These are phyloP conservation scores for Cyclospora cayetanensis DNA, from an alignment of 169 alveolate species.

Conservation along the genomic window DNA sequence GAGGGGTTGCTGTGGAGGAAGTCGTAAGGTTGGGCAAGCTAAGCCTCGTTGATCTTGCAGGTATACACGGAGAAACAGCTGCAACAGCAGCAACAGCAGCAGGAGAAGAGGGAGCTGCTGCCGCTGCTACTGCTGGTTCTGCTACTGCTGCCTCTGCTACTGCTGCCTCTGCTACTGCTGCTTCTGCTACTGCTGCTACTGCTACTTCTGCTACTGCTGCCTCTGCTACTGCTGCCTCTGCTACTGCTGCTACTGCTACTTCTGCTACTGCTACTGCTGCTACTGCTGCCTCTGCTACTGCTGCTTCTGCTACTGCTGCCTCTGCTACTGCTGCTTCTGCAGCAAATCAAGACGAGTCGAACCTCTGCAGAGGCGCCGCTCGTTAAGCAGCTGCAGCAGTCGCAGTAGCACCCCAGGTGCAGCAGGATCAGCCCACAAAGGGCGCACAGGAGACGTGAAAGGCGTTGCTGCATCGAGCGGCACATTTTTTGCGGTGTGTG, in stretches of 20 bases:
- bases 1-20: slow-evolving; percentile 27
- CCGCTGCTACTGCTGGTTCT: not conserved
- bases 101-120: not conserved
- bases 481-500: slow-evolving; percentile 43
- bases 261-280: not conserved
- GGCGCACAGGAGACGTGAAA: not conserved
- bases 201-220: not conserved
- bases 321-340: not conserved
- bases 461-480: too few species aligned
- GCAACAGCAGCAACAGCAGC: not conserved
- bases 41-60: slow-evolving; percentile 94
- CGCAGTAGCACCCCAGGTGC: not conserved
- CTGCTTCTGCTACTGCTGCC: not conserved
- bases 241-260: not conserved
- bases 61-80: slow-evolving; percentile 80
- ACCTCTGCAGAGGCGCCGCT: not conserved
- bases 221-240: not conserved
- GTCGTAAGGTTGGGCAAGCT: slow-evolving; percentile 85
- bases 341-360: too few species aligned
- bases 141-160: not conserved
- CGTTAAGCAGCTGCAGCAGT: not conserved
- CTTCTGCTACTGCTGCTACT: not conserved
- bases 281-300: not conserved
- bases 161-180: not conserved
- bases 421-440: not conserved